Conservation (phyloP, 768 basidiomycete species). For the Hemileccinum impolitum region DNA sequence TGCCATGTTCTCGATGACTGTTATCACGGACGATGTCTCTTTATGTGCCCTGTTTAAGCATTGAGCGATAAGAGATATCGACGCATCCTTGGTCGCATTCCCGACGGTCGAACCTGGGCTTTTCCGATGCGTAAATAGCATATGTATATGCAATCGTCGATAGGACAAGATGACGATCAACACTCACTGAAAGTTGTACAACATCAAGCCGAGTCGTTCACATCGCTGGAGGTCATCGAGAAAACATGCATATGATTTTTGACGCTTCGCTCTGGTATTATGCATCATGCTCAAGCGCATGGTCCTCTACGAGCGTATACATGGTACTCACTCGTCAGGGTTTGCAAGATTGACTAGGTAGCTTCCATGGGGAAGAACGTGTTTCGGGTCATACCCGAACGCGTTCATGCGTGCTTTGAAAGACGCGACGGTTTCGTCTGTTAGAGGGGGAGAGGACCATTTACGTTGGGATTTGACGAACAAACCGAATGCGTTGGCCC, state of each 20-base stretch:
- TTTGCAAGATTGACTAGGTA: constrained; percentile 86
- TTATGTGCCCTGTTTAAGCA: constrained; percentile 73
- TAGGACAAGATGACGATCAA: not conserved
- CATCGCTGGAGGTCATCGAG: constrained; percentile 79
- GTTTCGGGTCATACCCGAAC: constrained; percentile 56
- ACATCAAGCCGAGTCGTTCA: constrained; percentile 64
- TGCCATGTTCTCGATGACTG: constrained; percentile 85
- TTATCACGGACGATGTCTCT: constrained; percentile 53
- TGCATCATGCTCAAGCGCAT: not conserved
- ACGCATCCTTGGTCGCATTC: constrained; percentile 53
- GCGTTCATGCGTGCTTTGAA: constrained; percentile 63
- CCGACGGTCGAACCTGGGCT: constrained; percentile 87
- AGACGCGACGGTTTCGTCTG: constrained; percentile 43
- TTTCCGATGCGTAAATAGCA: constrained; percentile 2
- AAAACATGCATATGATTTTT: constrained; percentile 76
- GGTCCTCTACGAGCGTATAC: not conserved
- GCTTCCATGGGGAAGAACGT: constrained; percentile 79
- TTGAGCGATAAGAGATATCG: constrained; percentile 62
- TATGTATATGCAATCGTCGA: not conserved
- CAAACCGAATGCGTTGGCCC: constrained; percentile 80
- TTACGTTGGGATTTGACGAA: constrained; percentile 84
- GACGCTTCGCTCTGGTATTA: constrained; percentile 51
- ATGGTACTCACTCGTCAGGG: constrained; percentile 58
- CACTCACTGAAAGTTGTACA: constrained; percentile 86
- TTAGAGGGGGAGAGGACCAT: constrained; percentile 67